A percentile compares a stretch with the other conserved stretches of the same genome.
Conservation (phyloP, 2,329 filamentous ascomycete genomes). For the Clarireedia monteithiana region DNA sequence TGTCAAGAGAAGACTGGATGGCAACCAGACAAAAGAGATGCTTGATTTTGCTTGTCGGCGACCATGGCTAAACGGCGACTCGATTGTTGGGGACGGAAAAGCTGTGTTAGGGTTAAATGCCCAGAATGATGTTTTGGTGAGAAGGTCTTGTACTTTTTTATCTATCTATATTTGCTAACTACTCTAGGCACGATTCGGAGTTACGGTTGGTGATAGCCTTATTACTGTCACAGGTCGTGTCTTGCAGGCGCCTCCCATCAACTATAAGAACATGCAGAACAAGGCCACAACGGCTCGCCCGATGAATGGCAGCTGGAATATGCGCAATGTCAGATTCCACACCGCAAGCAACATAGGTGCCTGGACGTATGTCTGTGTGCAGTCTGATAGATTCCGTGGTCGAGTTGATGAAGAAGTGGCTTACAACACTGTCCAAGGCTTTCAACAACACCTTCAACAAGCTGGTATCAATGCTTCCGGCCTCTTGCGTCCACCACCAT, state of each 20-base stretch:
- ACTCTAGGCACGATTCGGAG: constrained; percentile 47
- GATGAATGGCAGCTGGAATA: constrained; percentile 50
- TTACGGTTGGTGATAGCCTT: constrained; percentile 48
- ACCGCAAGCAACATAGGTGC: constrained; percentile 40
- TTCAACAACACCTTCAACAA: constrained; percentile 15
- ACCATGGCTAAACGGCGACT: constrained; percentile 58
- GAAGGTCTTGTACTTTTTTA: not conserved
- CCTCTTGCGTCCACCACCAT: constrained; percentile 8
- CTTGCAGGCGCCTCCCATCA: constrained; percentile 50
- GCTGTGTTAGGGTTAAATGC: constrained; percentile 50
- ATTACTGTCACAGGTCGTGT: constrained; percentile 68
- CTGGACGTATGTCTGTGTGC: constrained; percentile 36
- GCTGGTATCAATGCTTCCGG: constrained; percentile 22
- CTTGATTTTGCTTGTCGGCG: constrained; percentile 62
- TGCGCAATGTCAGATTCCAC: constrained; percentile 49
- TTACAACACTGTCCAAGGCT: constrained; percentile 12
- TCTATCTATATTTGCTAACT: not conserved
- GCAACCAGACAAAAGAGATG: constrained; percentile 59
- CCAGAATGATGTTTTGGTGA: constrained; percentile 32
- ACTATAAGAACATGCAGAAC: constrained; percentile 38
- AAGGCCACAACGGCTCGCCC: constrained; percentile 19
- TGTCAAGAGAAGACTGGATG: constrained; percentile 49
- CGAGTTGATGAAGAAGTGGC: constrained; percentile 7
- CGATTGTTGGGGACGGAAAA: constrained; percentile 52
- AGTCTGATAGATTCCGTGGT: constrained; percentile 5